Conservation (phyloP, 2,329 filamentous ascomycete genomes). For the Scopulariopsis brevicaulis region DNA sequence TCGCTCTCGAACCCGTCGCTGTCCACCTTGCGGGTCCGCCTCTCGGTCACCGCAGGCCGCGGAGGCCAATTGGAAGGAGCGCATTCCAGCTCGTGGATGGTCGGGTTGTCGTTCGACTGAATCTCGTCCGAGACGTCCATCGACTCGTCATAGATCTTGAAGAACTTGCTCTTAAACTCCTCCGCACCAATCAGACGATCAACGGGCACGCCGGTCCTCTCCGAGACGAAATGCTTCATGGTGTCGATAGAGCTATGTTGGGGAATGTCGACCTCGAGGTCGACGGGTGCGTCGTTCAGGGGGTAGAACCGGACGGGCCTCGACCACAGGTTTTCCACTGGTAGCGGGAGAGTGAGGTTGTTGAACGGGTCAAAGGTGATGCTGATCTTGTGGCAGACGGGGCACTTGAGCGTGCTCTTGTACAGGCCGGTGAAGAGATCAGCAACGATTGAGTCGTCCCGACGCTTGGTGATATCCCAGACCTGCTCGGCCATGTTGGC, state of each 20-base stretch:
- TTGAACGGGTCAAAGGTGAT: conserved; percentile 98
- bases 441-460: conserved; percentile 90
- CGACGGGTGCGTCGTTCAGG: conserved; percentile 56
- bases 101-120: conserved; percentile 48
- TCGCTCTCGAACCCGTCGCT: conserved; percentile 34
- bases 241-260: conserved; percentile 59
- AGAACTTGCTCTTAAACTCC: conserved; percentile 74
- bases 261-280: conserved; percentile 68
- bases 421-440: conserved; percentile 97
- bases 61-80: conserved; percentile 65
- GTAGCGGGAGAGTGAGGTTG: conserved; percentile 82
- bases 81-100: conserved; percentile 67
- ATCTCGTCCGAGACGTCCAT: conserved; percentile 63
- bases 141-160: conserved; percentile 69
- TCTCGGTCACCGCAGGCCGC: conserved; percentile 21
- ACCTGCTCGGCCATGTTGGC: conserved; percentile 76
- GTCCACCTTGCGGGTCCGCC: conserved; percentile 38
- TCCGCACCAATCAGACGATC: conserved; percentile 69
- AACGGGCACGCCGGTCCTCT: conserved; percentile 50
- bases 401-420: conserved; percentile 93
- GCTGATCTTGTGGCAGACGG: conserved; percentile 85
- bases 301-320: conserved; percentile 69
- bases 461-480: conserved; percentile 81
- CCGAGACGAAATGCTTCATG: conserved; percentile 61
- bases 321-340: conserved; percentile 73